Evolutionary conservation across 1,284 basidiomycete genomes (phyloP).

Genomic region (Chondrostereum purpureum): DNA sequence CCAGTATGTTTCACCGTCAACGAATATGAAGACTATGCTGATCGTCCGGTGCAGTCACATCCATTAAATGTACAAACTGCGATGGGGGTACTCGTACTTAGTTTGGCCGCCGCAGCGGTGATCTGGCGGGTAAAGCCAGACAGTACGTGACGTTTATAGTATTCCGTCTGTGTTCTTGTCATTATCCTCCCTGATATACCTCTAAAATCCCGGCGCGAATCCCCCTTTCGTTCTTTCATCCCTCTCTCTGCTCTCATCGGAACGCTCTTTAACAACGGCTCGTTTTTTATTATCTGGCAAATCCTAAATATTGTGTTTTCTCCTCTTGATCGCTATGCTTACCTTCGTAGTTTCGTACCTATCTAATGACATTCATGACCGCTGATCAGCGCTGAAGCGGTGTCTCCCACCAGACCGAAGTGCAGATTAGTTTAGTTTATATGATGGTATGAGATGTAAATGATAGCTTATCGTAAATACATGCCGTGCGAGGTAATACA

Average conservation of each 20-base stretch:
- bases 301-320: neutral
- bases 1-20: conserved; percentile 14
- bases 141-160: too few species aligned
- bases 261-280: neutral
- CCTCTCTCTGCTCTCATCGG: neutral
- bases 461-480: neutral
- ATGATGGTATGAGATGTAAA: too few species aligned
- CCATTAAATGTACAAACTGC: conserved; percentile 39
- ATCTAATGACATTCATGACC: neutral
- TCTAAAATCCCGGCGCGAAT: neutral
- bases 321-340: too few species aligned
- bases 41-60: conserved; percentile 10
- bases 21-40: conserved; percentile 1
- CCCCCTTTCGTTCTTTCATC: neutral
- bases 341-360: neutral
- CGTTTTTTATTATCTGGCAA: conserved; percentile 1
- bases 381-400: neutral
- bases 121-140: conserved; percentile 58
- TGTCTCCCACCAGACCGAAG: too few species aligned
- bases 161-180: neutral
- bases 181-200: neutral
- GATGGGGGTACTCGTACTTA: conserved; percentile 51
- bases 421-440: too few species aligned
- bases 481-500: neutral
- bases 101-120: conserved; percentile 61